Evolutionary conservation across 148 eudicot species (phyloP).

Genomic region (Vaccinium myrtillus): DNA sequence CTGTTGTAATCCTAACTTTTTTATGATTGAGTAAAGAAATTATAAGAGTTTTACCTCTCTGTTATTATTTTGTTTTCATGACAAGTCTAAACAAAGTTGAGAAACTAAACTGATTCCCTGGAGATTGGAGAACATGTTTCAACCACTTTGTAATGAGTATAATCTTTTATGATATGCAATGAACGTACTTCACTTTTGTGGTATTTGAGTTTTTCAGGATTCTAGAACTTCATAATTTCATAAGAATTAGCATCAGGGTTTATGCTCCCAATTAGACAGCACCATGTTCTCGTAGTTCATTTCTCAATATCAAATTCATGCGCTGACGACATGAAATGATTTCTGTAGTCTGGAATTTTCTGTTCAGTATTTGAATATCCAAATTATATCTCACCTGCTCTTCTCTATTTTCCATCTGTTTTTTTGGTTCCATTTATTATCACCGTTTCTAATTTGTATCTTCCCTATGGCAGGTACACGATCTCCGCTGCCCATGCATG

Average conservation of each 20-base stretch:
- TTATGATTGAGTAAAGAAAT: not conserved
- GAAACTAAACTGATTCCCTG: not conserved
- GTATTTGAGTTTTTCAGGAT: not conserved
- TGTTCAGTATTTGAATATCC: not conserved
- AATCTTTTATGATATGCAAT: not conserved
- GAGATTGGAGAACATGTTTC: not conserved
- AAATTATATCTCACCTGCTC: not conserved
- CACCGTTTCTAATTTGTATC: not conserved
- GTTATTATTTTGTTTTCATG: not conserved
- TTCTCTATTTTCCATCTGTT: not conserved
- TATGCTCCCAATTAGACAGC: not conserved
- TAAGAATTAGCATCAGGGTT: not conserved
- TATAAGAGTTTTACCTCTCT: not conserved
- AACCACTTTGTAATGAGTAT: not conserved
- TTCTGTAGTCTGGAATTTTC: not conserved
- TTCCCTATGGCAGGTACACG: conserved; percentile 62
- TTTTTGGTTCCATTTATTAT: not conserved
- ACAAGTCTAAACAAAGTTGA: not conserved
- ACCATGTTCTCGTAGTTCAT: not conserved
- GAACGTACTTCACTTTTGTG: not conserved
- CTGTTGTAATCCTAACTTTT: not conserved
- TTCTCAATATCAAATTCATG: not conserved
- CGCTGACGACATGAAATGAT: not conserved
- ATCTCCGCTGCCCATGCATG: conserved; percentile 84
- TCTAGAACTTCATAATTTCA: not conserved